phyloP scores from a whole-genome alignment of 2,329 filamentous ascomycete species.

The Myriangium duriaei region DNA sequence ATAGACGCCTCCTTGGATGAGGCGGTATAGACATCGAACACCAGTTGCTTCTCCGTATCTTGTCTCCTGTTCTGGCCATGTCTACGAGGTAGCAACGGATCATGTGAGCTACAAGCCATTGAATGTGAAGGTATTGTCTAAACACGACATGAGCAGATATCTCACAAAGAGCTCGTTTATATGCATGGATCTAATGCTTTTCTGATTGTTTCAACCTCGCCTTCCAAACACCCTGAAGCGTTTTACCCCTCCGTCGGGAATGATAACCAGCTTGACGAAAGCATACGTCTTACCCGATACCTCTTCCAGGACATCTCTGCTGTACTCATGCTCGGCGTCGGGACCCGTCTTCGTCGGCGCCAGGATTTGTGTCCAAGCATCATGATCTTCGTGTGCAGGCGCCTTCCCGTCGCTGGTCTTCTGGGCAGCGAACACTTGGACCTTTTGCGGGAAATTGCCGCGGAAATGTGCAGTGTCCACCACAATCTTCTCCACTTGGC shows the following conservation, averaged over 20 bases:
- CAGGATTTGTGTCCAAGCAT: constrained; percentile 54
- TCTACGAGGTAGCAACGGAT: too few species aligned
- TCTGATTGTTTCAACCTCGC: constrained; percentile 23
- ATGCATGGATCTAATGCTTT: background rate
- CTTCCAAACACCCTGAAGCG: constrained; percentile 65
- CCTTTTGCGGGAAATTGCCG: constrained; percentile 71
- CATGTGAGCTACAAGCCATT: too few species aligned
- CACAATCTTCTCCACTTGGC: constrained; percentile 52
- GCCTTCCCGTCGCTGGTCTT: constrained; percentile 41
- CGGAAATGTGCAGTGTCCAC: constrained; percentile 75
- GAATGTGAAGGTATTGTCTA: too few species aligned
- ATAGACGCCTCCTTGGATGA: too few species aligned
- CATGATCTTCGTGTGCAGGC: constrained; percentile 42
- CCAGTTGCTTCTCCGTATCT: too few species aligned
- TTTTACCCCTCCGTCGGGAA: constrained; percentile 89
- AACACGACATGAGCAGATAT: too few species aligned
- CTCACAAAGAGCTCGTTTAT: background rate
- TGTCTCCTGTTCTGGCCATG: too few species aligned
- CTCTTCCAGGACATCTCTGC: constrained; percentile 24
- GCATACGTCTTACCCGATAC: constrained; percentile 52
- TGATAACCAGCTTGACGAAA: constrained; percentile 82
- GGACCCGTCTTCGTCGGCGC: constrained; percentile 56
- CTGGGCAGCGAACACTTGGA: constrained; percentile 51
- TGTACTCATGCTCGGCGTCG: constrained; percentile 59
- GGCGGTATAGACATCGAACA: too few species aligned